Evolutionary conservation across 2,329 filamentous ascomycete species (phyloP).

Genomic region (Aspergillus amoenus): DNA sequence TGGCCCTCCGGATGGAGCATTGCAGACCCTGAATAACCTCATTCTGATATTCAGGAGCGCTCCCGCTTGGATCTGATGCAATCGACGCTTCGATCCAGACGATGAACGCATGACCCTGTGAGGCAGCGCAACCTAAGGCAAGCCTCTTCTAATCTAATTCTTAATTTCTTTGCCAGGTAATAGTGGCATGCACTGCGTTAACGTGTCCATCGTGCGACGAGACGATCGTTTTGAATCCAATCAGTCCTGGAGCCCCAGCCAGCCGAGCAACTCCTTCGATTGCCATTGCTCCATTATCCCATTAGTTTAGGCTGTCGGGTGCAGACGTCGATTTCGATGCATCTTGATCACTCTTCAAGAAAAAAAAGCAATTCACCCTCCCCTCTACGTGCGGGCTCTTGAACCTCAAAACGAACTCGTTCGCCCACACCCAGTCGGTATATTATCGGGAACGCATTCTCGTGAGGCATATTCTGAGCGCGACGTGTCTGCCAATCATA

Average conservation of each 20-base stretch:
- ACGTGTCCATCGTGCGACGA: slow-evolving; percentile 1
- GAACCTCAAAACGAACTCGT: neutral
- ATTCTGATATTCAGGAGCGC: slow-evolving; percentile 3
- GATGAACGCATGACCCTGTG: slow-evolving; percentile 1
- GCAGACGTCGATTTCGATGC: neutral
- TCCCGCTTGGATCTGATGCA: slow-evolving; percentile 2
- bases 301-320: neutral
- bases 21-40: slow-evolving; percentile 7
- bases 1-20: neutral
- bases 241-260: neutral
- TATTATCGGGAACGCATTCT: neutral
- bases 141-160: neutral
- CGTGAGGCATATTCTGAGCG: slow-evolving; percentile 1
- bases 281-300: neutral
- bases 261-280: neutral
- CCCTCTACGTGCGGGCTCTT: neutral
- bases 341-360: neutral
- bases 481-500: neutral
- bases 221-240: slow-evolving; percentile 5
- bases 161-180: neutral
- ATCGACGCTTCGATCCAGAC: slow-evolving; percentile 3
- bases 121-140: neutral
- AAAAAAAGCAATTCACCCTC: neutral
- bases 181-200: neutral
- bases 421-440: neutral